Evolutionary conservation across 495 filamentous ascomycete genomes (phyloP).

Genomic region (Elaphomyces granulatus): DNA sequence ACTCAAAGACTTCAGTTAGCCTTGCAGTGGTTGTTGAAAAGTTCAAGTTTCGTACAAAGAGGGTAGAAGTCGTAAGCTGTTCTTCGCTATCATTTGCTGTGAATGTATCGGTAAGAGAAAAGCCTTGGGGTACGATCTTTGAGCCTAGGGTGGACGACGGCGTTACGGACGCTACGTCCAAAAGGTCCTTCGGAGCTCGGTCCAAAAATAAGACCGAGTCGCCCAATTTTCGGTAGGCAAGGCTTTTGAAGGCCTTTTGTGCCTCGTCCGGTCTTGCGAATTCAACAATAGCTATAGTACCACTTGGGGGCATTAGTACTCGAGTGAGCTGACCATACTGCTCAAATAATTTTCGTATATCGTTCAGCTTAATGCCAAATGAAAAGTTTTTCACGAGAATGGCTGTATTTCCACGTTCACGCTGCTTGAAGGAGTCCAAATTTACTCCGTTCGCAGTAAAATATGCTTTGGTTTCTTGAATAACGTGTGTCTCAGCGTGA

Average conservation of each 20-base stretch:
- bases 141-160: slow-evolving; percentile 10
- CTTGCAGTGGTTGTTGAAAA: slow-evolving; percentile 71
- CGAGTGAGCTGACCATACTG: slow-evolving; percentile 50
- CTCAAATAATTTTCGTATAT: slow-evolving; percentile 37
- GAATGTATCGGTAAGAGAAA: slow-evolving; percentile 43
- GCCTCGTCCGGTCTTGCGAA: slow-evolving; percentile 65
- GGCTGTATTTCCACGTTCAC: slow-evolving; percentile 67
- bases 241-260: slow-evolving; percentile 60
- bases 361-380: slow-evolving; percentile 51
- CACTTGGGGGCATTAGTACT: slow-evolving; percentile 81
- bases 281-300: slow-evolving; percentile 86
- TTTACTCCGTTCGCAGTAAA: slow-evolving; percentile 79
- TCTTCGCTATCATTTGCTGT: slow-evolving; percentile 38
- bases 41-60: slow-evolving; percentile 87
- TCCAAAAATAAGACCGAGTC: slow-evolving; percentile 87
- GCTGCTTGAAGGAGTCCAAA: slow-evolving; percentile 73
- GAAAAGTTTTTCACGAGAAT: slow-evolving; percentile 95
- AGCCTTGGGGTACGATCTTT: slow-evolving; percentile 31
- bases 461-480: slow-evolving; percentile 89
- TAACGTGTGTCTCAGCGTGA: slow-evolving; percentile 88
- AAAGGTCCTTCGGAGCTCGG: slow-evolving; percentile 77
- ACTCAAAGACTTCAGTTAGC: slow-evolving; percentile 58
- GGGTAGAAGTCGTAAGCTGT: slow-evolving; percentile 49
- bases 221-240: slow-evolving; percentile 82
- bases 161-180: slow-evolving; percentile 29